A percentile compares a stretch with the other conserved stretches of the same genome.
Conservation (phyloP, 352 stramenopile species). For the Lagenidium sp. region DNA sequence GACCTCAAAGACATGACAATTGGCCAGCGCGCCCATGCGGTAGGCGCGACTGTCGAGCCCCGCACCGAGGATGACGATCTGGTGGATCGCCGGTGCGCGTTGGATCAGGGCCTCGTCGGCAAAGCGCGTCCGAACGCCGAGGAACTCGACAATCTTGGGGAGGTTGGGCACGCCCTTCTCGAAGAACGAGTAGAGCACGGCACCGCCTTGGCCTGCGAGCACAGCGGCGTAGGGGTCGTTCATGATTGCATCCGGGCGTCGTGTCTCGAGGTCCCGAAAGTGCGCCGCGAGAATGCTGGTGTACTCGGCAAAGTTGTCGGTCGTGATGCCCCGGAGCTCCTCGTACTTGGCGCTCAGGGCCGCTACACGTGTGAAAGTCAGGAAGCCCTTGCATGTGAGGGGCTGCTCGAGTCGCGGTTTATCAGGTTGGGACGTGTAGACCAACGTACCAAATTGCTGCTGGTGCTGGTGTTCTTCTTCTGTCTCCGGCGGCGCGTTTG, state of each 20-base stretch:
- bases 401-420: too few species aligned
- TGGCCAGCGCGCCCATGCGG: conserved; percentile 24
- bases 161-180: conserved; percentile 9
- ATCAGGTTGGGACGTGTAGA: too few species aligned
- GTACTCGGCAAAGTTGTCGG: conserved; percentile 25
- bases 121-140: conserved; percentile 31
- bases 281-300: conserved; percentile 28
- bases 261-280: conserved; percentile 25
- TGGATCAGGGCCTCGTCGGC: conserved; percentile 39
- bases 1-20: conserved; percentile 40
- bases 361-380: too few species aligned
- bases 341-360: conserved; percentile 2
- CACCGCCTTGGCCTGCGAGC: conserved; percentile 20
- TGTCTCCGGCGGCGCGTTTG: too few species aligned
- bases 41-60: conserved; percentile 45
- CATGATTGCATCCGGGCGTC: conserved; percentile 23
- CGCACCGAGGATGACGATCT: conserved; percentile 39
- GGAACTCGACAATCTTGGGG: conserved; percentile 12
- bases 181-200: conserved; percentile 5
- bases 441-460: too few species aligned
- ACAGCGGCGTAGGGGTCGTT: conserved; percentile 35
- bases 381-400: too few species aligned
- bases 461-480: too few species aligned
- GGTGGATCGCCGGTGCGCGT: conserved; percentile 23
- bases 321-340: conserved; percentile 1